phyloP scores from a whole-genome alignment of 139 green algal genomes.

The Haematococcus sp. region DNA sequence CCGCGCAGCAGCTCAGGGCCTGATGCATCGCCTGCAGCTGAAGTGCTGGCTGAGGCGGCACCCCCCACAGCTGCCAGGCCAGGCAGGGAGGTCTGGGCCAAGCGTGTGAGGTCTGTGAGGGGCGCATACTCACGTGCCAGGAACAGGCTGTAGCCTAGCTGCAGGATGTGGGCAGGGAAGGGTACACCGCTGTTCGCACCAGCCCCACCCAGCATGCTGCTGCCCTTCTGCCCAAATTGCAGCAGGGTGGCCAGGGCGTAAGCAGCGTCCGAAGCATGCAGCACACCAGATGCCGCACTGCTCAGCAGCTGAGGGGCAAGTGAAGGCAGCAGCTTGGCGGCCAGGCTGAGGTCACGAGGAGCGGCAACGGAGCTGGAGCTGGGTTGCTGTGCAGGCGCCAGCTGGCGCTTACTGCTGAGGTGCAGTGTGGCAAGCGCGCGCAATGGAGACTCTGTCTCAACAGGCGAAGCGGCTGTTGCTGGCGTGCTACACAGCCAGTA shows the following conservation, averaged over 20 bases:
- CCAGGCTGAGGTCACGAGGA: conserved; percentile 20
- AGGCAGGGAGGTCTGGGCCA: conserved; percentile 16
- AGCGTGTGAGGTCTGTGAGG: conserved; percentile 21
- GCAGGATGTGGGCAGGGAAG: conserved; percentile 26
- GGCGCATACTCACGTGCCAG: conserved; percentile 32
- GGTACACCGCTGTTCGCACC: background rate
- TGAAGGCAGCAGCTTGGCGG: conserved; percentile 18
- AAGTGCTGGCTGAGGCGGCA: no score
- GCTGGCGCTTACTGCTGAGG: conserved; percentile 3
- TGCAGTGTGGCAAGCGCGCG: conserved; percentile 5
- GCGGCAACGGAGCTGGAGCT: background rate
- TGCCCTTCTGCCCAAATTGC: background rate
- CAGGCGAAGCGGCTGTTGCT: background rate
- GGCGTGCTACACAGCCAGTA: conserved; percentile 30
- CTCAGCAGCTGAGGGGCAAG: no score
- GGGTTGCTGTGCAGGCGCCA: background rate
- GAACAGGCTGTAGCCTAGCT: conserved; percentile 43
- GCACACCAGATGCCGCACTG: background rate
- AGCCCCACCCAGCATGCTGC: no score
- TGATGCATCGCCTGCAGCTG: no score
- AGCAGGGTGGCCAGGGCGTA: background rate
- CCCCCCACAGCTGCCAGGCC: no score
- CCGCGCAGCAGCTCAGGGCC: conserved; percentile 42
- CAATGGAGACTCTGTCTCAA: background rate
- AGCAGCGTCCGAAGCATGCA: background rate